These are phyloP conservation scores for Penicillium sp. DNA, from an alignment of 2,329 filamentous ascomycete genomes.

Conservation along the genomic window DNA sequence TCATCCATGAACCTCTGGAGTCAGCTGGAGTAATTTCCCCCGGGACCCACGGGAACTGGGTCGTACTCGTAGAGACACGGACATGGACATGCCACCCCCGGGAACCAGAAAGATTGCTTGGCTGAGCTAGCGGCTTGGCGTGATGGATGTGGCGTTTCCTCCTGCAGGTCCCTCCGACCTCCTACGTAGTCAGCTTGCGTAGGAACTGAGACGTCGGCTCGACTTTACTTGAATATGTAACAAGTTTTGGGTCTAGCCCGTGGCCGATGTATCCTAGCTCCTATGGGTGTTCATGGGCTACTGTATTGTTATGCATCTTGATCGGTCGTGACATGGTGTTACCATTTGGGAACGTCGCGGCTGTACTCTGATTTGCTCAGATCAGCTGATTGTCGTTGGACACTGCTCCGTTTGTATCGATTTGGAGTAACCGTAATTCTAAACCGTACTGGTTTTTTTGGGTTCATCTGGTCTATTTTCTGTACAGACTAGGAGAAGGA, in stretches of 20 bases:
- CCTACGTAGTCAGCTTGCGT: constrained; percentile 6
- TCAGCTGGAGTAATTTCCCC: neutral
- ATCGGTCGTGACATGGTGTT: neutral
- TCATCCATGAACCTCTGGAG: neutral
- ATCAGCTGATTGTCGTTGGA: neutral
- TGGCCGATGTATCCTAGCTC: neutral
- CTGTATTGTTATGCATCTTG: neutral
- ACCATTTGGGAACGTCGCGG: neutral
- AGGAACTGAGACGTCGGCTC: neutral
- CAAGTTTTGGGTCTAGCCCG: neutral
- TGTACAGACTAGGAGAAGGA: neutral
- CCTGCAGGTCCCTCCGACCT: neutral
- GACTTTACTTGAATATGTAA: no score
- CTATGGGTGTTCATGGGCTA: neutral
- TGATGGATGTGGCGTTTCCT: neutral
- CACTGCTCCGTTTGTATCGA: constrained; percentile 1
- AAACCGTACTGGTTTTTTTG: neutral
- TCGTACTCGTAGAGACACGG: constrained; percentile 11
- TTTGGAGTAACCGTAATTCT: neutral
- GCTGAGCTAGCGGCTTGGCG: constrained; percentile 15
- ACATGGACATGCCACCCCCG: no score
- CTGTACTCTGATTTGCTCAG: neutral
- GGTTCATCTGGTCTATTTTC: neutral
- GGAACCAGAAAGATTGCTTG: constrained; percentile 5
- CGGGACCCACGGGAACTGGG: neutral